A percentile compares a stretch with the other conserved stretches of the same genome.
phyloP scores from a whole-genome alignment of 345 rosid species.

The Pistacia vera region DNA sequence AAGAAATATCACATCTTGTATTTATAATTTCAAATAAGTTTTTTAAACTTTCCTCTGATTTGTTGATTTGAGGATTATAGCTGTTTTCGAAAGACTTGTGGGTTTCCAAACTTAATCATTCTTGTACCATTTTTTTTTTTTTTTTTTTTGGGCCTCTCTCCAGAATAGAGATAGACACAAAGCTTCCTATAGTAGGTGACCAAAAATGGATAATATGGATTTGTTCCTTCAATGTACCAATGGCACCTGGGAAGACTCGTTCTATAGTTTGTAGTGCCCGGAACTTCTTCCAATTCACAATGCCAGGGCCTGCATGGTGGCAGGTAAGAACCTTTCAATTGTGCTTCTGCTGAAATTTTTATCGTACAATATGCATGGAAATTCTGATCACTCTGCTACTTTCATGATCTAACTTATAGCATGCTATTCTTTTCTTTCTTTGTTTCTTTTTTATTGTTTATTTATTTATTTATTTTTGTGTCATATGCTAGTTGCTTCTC shows the following conservation, averaged over 20 bases:
- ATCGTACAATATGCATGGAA: neutral
- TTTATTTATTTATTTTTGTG: too few species aligned
- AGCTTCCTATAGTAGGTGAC: constrained; percentile 77
- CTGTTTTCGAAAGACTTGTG: neutral
- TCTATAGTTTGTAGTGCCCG: constrained; percentile 97
- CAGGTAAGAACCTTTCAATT: constrained; percentile 52
- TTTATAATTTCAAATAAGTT: neutral
- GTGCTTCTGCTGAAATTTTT: neutral
- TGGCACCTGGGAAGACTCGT: constrained; percentile 98
- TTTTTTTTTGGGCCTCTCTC: constrained; percentile 2
- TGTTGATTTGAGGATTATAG: neutral
- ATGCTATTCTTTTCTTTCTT: too few species aligned
- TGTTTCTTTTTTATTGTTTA: too few species aligned
- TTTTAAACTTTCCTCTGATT: neutral
- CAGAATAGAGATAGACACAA: constrained; percentile 91
- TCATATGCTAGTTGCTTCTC: too few species aligned
- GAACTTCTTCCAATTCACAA: constrained; percentile 89
- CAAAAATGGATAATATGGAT: constrained; percentile 96
- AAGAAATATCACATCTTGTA: neutral
- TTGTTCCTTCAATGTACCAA: constrained; percentile 91
- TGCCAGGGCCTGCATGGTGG: constrained; percentile 99
- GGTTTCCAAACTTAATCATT: constrained; percentile 4
- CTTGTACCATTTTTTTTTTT: too few species aligned
- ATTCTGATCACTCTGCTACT: neutral
- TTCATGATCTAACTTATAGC: neutral